Evolutionary conservation across 306 rosid species (phyloP).

Genomic region (Rosa multiflora): DNA sequence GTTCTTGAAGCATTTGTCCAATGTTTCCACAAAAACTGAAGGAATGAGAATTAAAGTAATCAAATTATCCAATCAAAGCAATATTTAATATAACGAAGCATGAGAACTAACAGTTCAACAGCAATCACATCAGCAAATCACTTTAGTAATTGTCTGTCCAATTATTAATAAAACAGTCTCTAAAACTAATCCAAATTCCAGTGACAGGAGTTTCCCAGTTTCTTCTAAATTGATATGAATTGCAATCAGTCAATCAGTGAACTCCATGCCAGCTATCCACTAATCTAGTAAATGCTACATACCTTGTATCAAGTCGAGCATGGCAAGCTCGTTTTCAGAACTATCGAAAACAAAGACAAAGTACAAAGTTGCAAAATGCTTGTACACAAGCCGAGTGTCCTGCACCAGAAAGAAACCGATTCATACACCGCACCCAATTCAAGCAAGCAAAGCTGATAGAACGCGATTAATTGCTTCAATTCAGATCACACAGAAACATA

Average conservation of each 20-base stretch:
- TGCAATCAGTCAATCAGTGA: background rate
- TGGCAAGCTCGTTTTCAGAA: slow-evolving; percentile 95
- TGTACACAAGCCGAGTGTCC: slow-evolving; percentile 91
- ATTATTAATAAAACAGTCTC: background rate
- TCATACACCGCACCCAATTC: background rate
- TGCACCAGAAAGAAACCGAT: slow-evolving; percentile 26
- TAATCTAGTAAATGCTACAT: background rate
- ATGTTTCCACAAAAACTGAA: slow-evolving; percentile 92
- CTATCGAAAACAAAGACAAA: slow-evolving; percentile 84
- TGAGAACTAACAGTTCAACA: background rate
- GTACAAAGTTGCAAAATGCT: slow-evolving; percentile 88
- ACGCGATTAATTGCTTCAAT: background rate
- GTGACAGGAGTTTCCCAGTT: background rate
- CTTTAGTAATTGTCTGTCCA: background rate
- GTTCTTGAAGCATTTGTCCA: slow-evolving; percentile 97
- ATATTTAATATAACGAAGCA: slow-evolving; percentile 9
- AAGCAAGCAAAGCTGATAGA: background rate
- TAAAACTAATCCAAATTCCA: background rate
- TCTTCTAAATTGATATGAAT: background rate
- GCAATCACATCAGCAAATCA: background rate
- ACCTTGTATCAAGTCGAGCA: slow-evolving; percentile 98
- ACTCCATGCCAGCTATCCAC: background rate
- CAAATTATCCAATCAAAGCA: slow-evolving; percentile 16
- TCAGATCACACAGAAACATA: background rate
- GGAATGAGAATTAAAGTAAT: slow-evolving; percentile 33